Base-by-base conservation (phyloP, 176 grass and related monocot genomes). In the Oryza officinalis region DNA sequence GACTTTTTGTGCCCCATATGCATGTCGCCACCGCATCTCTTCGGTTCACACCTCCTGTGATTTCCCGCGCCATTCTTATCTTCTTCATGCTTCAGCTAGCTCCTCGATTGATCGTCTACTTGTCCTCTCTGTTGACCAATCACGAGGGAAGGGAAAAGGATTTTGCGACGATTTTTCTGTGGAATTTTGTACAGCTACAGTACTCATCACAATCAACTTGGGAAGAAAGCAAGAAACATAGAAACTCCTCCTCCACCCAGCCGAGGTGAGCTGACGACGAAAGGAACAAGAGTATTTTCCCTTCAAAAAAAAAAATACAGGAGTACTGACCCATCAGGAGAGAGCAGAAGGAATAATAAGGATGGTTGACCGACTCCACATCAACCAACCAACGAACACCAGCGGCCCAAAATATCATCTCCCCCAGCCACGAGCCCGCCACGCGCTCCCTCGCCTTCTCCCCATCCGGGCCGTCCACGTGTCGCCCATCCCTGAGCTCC, bases 351-450 rank as follows among this genome's bases (percentile, higher is more conserved):
- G n/a, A n/a, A n/a, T n/a, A n/a, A n/a, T n/a, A n/a, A n/a, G n/a
- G n/a, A n/a, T n/a, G n/a, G n/a, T n/a, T n/a, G n/a, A n/a, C n/a
- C n/a, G n/a, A n/a, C n/a, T n/a, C n/a, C 32, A 33, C 32, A 33
- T 33, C 4, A 49, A 14, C 13, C 13, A 49, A 13, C 46, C 46
- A n/a, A n/a, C n/a, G n/a, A n/a, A n/a, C n/a, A 49, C 46, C 0
- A 59, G 54, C 13, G 20, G 49, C 54, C 54, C 8, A 41, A 75
- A 82, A 67, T 57, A 47, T 76, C 71, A 9, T 4, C 38, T 15
- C 5, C 70, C 31, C 43, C 67, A 13, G 45, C 79, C 92, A 88
- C 86, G 85, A 63, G 93, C 76, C 77, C 81, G 44, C 88, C 93
- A 91, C 88, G 72, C 94, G 79, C 92, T 10, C 67, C 15, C 0